A percentile compares a stretch with the other conserved stretches of the same genome.
phyloP scores from a whole-genome alignment of 495 filamentous ascomycete species.

The Neurospora sp. region DNA sequence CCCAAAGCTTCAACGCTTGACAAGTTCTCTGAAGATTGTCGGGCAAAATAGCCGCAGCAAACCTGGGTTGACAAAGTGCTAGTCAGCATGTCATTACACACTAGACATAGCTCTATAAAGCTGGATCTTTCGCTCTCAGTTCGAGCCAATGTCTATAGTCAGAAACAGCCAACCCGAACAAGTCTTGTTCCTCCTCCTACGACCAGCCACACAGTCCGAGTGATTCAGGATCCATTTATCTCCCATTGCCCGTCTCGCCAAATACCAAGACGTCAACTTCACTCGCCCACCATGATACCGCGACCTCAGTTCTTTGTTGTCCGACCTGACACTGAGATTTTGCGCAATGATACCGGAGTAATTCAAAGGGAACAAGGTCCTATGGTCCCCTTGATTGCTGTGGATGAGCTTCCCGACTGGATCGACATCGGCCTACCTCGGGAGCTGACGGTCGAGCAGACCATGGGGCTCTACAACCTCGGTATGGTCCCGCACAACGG shows the following conservation, averaged over 20 bases:
- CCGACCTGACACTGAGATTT: constrained; percentile 14
- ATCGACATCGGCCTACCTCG: constrained; percentile 30
- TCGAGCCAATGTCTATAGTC: background rate
- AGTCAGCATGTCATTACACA: background rate
- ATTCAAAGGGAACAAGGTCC: constrained; percentile 14
- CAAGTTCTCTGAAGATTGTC: background rate
- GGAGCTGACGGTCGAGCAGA: constrained; percentile 25
- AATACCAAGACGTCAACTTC: background rate
- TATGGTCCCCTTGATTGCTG: constrained; percentile 34
- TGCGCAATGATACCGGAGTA: constrained; percentile 6
- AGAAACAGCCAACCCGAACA: background rate
- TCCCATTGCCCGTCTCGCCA: background rate
- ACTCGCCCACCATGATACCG: constrained; percentile 2
- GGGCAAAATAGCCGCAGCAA: background rate
- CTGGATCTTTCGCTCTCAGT: background rate
- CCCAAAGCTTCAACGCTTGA: background rate
- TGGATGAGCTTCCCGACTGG: constrained; percentile 35
- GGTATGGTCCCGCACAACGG: constrained; percentile 19
- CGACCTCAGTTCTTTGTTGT: constrained; percentile 25
- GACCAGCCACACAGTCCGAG: background rate
- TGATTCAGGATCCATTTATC: background rate
- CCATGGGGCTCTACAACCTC: constrained; percentile 27
- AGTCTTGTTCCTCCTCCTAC: background rate
- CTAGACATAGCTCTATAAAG: background rate
- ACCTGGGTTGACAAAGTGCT: background rate